A percentile compares a stretch with the other conserved stretches of the same genome.
Conservation (phyloP, 305 asterid genomes). For the Solanum chacoense region DNA sequence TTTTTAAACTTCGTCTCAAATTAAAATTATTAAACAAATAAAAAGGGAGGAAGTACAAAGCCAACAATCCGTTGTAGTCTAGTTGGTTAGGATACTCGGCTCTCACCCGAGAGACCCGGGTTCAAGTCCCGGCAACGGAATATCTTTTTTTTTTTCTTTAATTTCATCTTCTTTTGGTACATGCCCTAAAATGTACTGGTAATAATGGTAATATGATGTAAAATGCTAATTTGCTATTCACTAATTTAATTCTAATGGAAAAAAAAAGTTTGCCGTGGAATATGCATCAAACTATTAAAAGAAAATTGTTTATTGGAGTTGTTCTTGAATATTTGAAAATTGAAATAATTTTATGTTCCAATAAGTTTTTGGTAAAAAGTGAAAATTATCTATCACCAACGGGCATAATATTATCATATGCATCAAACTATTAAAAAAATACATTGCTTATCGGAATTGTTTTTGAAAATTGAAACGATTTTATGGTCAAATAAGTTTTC, state of each 20-base stretch:
- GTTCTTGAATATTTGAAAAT: background rate
- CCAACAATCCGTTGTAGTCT: slow-evolving; percentile 38
- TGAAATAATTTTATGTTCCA: background rate
- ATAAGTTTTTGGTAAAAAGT: background rate
- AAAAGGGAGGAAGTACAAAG: background rate
- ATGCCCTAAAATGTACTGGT: background rate
- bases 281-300: background rate
- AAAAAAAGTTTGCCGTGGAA: background rate
- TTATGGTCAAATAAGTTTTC: background rate
- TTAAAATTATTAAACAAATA: background rate
- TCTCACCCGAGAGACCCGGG: slow-evolving; percentile 98
- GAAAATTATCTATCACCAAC: background rate
- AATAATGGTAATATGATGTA: background rate
- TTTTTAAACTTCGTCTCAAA: background rate
- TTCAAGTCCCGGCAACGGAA: slow-evolving; percentile 98
- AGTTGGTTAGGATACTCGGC: slow-evolving; percentile 95
- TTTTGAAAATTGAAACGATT: background rate
- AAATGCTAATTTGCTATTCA: background rate
- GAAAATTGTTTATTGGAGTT: background rate
- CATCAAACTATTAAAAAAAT: background rate
- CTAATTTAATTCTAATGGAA: background rate
- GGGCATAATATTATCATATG: background rate
- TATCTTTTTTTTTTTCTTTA: background rate
- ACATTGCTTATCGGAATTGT: background rate
- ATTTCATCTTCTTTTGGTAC: background rate